phyloP scores from a whole-genome alignment of 2,329 filamentous ascomycete species.

The Calonectria crousiana region DNA sequence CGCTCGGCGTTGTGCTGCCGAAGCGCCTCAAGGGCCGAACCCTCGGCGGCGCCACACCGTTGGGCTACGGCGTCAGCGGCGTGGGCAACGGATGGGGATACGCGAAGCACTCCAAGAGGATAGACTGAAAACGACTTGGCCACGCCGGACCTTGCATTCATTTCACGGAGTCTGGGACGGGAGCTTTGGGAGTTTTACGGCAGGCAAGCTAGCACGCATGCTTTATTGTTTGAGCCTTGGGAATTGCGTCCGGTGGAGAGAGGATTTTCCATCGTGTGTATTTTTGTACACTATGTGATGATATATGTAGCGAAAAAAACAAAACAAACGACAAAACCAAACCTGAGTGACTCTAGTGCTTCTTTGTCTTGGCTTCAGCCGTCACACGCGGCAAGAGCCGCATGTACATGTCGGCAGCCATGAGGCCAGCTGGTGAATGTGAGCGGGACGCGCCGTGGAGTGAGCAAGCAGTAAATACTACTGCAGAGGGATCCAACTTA shows the following conservation, averaged over 20 bases:
- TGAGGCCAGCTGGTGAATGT: conserved; percentile 57
- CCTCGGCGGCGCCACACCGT: conserved; percentile 68
- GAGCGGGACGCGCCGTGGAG: background rate
- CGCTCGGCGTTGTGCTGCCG: conserved; percentile 71
- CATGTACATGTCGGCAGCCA: conserved; percentile 67
- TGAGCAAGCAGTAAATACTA: background rate
- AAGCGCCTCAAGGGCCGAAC: conserved; percentile 62
- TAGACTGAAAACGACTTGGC: conserved; percentile 51
- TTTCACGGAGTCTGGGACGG: conserved; percentile 39
- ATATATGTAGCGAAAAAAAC: background rate
- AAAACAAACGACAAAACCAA: background rate
- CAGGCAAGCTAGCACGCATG: conserved; percentile 15
- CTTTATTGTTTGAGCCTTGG: conserved; percentile 23
- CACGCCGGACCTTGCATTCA: conserved; percentile 30
- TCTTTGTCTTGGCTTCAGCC: conserved; percentile 53
- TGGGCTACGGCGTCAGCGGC: conserved; percentile 65
- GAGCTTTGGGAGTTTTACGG: conserved; percentile 29
- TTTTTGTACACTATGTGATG: conserved; percentile 26
- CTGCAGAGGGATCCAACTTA: conserved; percentile 51
- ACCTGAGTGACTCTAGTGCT: conserved; percentile 27
- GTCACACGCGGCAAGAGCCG: conserved; percentile 61
- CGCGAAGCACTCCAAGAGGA: conserved; percentile 61
- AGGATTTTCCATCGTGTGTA: conserved; percentile 13
- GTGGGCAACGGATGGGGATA: conserved; percentile 71
- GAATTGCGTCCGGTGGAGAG: conserved; percentile 22